Base-by-base conservation (phyloP, 495 filamentous ascomycete genomes). In the Immersiella caudata region DNA sequence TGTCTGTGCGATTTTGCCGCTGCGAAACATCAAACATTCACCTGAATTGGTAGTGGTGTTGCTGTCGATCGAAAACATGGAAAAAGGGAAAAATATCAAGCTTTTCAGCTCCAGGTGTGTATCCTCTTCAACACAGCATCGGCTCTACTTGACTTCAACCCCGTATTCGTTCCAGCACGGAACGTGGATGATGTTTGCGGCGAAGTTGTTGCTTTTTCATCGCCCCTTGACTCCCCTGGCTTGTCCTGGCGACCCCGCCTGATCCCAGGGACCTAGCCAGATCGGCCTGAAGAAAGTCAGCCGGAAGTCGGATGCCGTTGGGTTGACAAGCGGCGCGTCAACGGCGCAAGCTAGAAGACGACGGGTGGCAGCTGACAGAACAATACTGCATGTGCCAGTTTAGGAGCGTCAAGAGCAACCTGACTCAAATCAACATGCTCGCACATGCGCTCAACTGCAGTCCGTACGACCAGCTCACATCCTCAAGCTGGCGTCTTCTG, bases 11-110 rank as follows among this genome's bases (percentile, higher is more conserved):
- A 21, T 54, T 54, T 54, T 54, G 50, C 49, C 46, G 50, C 62
- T 26, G 33, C 24, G 62, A 64, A 64, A 64, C 62, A 64, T 64
- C 62, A 64, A 64, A 64, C 62, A 64, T 64, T n/a, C 16, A 33
- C 14, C 20, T 16, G 16, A 18, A 49, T 2, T 33, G 29, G 29
- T 8, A 33, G 29, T 33, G 29, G 29, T 33, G 26, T 49, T 25
- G 62, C 2, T 21, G 59, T 52, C 62, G 66, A 63, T 56, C 55
- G 46, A 4, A 60, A 35, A 60, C 24, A 3, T 55, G 52, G 60
- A 50, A 35, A 21, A 62, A 46, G 21, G 36, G 12, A 8, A 50
- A 7, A 52, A 52, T 52, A 14, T 52, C 49, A 3, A 14, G 49
- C 12, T 52, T 52, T 22, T 52, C 49, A 22, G 21, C 29, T 33